Conservation (phyloP, 768 basidiomycete genomes). For the Leccinum barrowsii region DNA sequence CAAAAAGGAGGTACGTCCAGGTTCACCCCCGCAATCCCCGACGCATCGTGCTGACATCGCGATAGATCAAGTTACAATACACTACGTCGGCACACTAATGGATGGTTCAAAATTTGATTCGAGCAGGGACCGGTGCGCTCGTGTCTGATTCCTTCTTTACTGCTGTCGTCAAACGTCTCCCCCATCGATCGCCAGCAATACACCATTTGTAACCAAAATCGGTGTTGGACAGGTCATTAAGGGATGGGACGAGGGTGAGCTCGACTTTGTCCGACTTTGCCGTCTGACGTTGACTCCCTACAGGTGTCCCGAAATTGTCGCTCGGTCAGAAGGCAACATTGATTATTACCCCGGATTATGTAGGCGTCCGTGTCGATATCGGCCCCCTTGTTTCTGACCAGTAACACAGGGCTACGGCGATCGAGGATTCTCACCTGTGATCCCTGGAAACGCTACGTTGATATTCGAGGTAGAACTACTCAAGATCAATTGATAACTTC, state of each 20-base stretch:
- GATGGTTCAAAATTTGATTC: constrained; percentile 73
- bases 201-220: constrained; percentile 66
- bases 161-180: constrained; percentile 1
- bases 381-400: constrained; percentile 1
- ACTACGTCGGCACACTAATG: constrained; percentile 71
- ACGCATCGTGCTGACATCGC: constrained; percentile 25
- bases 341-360: constrained; percentile 72
- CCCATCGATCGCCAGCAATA: constrained; percentile 37
- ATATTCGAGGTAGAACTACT: constrained; percentile 83
- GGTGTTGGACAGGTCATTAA: constrained; percentile 82
- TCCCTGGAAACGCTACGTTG: constrained; percentile 72
- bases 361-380: constrained; percentile 36
- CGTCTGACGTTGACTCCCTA: background rate
- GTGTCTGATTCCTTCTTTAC: background rate
- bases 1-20: constrained; percentile 60
- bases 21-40: constrained; percentile 8
- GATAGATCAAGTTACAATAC: constrained; percentile 67
- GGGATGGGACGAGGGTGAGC: constrained; percentile 86
- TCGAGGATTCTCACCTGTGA: constrained; percentile 75
- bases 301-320: constrained; percentile 76
- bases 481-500: constrained; percentile 50
- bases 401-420: constrained; percentile 60
- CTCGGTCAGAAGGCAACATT: constrained; percentile 70
- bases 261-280: background rate
- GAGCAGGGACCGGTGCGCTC: constrained; percentile 63